Evolutionary conservation across 192 early-diverging fungal species (phyloP), one percentile per base, ranked within the genome.

Genomic region (Umbelopsis ramanniana): DNA sequence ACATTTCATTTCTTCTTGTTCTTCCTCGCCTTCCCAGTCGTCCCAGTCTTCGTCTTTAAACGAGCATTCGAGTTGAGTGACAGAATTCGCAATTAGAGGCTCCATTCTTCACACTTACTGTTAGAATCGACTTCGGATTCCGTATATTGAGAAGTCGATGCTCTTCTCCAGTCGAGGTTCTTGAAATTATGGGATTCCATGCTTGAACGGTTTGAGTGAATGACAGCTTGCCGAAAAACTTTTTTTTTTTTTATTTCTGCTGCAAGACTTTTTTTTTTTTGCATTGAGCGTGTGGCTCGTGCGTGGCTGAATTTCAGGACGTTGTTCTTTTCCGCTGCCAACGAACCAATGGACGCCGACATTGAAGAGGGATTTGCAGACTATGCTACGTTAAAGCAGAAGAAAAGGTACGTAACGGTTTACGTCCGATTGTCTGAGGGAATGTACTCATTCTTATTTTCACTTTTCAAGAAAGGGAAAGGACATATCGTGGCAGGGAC

Each of bases 1-100:
- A 75, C 92, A 94, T 75, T 91, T 87, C 77, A 87, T 77, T 0
- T 84, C 82, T 12, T 74, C 72, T 14, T 75, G 66, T 19, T 53
- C 70, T 21, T 85, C 82, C 69, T 90, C 88, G 66, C 88, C 86
- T 46, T 91, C 89, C 90, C 91, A 92, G 52, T 87, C 89, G 35
- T 91, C 89, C 85, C 85, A 86, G 29, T 72, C 66, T 46, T 83
- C 77, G 67, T 86, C 85, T 86, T 63, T 60, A 14, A n/a, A n/a
- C n/a, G 8, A 2, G 33, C 5, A 60, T 35, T 15, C 14, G 2
- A 26, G 10, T 63, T 63, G 29, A 63, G 57, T 37, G 19, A 14
- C 2, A 37, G 0, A 12, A 8, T 38, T 7, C 57, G n/a, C 12
- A 4, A 3, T n/a, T 26, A 35, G 5, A n/a, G 7, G 0, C 14